Evolutionary conservation across 169 alveolate species (phyloP).

Genomic region (Babesia sp.): DNA sequence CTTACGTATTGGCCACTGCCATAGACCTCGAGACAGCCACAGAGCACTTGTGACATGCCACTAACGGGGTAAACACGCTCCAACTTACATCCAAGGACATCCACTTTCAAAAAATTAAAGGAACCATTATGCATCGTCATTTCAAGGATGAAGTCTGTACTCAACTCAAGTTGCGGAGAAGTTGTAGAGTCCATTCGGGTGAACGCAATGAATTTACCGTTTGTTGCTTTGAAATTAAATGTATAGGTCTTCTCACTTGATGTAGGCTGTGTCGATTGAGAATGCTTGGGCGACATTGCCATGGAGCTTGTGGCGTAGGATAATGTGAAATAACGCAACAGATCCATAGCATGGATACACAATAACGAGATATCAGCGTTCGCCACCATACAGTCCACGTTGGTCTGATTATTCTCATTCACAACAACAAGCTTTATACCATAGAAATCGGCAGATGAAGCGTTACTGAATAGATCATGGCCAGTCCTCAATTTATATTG

Average conservation of each 20-base stretch:
- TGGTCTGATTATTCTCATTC: conserved; percentile 49
- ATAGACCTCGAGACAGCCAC: conserved; percentile 47
- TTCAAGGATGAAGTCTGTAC: conserved; percentile 64
- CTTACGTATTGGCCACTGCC: conserved; percentile 60
- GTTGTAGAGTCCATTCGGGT: conserved; percentile 56
- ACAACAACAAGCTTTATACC: conserved; percentile 52
- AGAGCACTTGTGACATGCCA: conserved; percentile 42
- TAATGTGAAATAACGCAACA: conserved; percentile 48
- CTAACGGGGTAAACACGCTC: conserved; percentile 61
- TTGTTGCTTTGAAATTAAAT: conserved; percentile 38
- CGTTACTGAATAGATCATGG: conserved; percentile 44
- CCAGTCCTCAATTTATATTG: conserved; percentile 59
- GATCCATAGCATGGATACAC: conserved; percentile 62
- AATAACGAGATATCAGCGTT: conserved; percentile 66
- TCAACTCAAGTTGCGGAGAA: conserved; percentile 68
- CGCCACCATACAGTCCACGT: conserved; percentile 54
- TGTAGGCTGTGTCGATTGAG: conserved; percentile 6
- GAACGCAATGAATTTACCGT: conserved; percentile 69
- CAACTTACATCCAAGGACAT: conserved; percentile 55
- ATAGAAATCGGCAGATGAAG: conserved; percentile 25
- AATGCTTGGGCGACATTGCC: conserved; percentile 47
- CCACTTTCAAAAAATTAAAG: conserved; percentile 47
- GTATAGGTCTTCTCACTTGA: conserved; percentile 36
- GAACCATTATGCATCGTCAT: conserved; percentile 46
- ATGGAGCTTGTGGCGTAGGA: conserved; percentile 54